phyloP scores from a whole-genome alignment of 192 early-diverging fungal species.

The Entomortierella chlamydospora region DNA sequence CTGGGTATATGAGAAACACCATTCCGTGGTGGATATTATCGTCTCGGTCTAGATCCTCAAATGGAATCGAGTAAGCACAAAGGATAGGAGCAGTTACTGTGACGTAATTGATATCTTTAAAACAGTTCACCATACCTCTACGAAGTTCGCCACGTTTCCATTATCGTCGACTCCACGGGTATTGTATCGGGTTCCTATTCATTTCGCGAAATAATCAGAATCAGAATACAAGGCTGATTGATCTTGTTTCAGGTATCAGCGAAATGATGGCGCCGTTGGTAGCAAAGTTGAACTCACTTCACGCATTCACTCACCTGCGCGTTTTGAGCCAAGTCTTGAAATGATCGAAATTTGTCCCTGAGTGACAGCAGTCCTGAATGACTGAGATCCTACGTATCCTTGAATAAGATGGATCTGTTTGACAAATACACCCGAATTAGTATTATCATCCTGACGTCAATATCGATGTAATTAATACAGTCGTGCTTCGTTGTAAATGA shows the following conservation, averaged over 20 bases:
- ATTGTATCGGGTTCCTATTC: slow-evolving; percentile 89
- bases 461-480: too few species aligned
- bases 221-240: too few species aligned
- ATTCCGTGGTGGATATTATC: slow-evolving; percentile 68
- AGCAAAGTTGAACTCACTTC: too few species aligned
- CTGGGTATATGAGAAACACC: slow-evolving; percentile 82
- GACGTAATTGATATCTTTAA: neutral
- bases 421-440: too few species aligned
- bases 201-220: neutral
- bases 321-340: slow-evolving; percentile 82
- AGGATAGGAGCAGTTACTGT: neutral
- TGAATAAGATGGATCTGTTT: slow-evolving; percentile 75
- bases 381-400: slow-evolving; percentile 76
- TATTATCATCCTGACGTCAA: too few species aligned
- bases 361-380: slow-evolving; percentile 45
- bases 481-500: too few species aligned
- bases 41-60: slow-evolving; percentile 78
- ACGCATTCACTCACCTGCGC: slow-evolving; percentile 65
- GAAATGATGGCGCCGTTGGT: too few species aligned
- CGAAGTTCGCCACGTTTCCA: slow-evolving; percentile 98
- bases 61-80: neutral
- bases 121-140: too few species aligned
- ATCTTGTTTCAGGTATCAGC: slow-evolving; percentile 47
- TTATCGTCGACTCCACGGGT: slow-evolving; percentile 97
- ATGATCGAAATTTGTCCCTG: slow-evolving; percentile 70